phyloP scores from a whole-genome alignment of 2,329 filamentous ascomycete genomes.

The Alternaria solani region DNA sequence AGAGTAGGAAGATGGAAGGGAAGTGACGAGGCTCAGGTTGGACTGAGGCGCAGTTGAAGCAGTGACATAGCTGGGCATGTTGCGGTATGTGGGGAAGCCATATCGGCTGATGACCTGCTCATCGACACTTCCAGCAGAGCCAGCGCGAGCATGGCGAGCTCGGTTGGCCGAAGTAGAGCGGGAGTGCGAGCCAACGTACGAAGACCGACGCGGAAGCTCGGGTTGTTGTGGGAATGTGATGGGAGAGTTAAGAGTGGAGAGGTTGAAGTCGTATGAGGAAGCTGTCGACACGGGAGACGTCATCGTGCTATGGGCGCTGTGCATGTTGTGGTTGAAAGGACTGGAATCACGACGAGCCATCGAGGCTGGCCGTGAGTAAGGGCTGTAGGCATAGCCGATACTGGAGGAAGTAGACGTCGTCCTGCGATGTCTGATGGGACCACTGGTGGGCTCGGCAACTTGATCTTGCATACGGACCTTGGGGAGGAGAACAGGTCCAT shows the following conservation, averaged over 20 bases:
- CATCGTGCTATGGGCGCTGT: slow-evolving; percentile 48
- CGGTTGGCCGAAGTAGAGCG: slow-evolving; percentile 70
- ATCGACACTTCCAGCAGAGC: slow-evolving; percentile 74
- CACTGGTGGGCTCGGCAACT: slow-evolving; percentile 68
- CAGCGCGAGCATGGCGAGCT: slow-evolving; percentile 59
- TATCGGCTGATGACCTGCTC: slow-evolving; percentile 71
- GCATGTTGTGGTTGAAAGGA: slow-evolving; percentile 49
- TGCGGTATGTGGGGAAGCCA: slow-evolving; percentile 85
- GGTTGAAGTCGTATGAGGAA: slow-evolving; percentile 49
- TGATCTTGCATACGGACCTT: slow-evolving; percentile 89
- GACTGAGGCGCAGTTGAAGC: slow-evolving; percentile 47
- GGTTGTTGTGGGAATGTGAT: slow-evolving; percentile 57
- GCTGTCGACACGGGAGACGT: slow-evolving; percentile 56
- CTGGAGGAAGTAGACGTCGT: slow-evolving; percentile 62
- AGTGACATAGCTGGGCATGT: slow-evolving; percentile 68
- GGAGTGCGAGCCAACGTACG: slow-evolving; percentile 49
- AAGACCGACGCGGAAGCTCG: slow-evolving; percentile 45
- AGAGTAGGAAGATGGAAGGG: slow-evolving; percentile 49
- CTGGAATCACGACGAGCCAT: slow-evolving; percentile 58
- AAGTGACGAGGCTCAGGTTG: slow-evolving; percentile 51
- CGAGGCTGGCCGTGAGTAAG: slow-evolving; percentile 58
- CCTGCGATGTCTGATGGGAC: slow-evolving; percentile 64
- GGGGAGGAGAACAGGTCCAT: slow-evolving; percentile 81
- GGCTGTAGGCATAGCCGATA: slow-evolving; percentile 55
- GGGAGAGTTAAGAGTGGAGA: slow-evolving; percentile 69